phyloP scores from a whole-genome alignment of 805 yeast species.

The Kodamaea neixiangensis region DNA sequence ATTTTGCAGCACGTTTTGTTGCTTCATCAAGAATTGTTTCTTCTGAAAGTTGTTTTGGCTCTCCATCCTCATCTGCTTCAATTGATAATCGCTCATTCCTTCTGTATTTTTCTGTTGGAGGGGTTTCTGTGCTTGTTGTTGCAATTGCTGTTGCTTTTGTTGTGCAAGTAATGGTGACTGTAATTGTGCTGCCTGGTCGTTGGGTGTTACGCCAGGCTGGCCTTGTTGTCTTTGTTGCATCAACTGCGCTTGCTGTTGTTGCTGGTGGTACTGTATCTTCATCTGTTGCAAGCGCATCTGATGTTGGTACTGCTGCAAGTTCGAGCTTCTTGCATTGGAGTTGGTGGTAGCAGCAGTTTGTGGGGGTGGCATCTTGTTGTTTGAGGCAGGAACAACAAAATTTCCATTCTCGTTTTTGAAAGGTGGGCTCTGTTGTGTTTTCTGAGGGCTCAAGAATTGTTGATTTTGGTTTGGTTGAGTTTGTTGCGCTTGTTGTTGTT shows the following conservation, averaged over 20 bases:
- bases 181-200: slow-evolving; percentile 1
- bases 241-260: slow-evolving; percentile 6
- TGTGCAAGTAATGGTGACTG: slow-evolving; percentile 12
- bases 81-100: slow-evolving; percentile 22
- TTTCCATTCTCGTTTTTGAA: slow-evolving; percentile 9
- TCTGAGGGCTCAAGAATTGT: slow-evolving; percentile 5
- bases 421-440: slow-evolving; percentile 6
- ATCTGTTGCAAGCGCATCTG: slow-evolving; percentile 19
- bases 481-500: background rate
- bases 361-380: slow-evolving; percentile 15
- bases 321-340: slow-evolving; percentile 4
- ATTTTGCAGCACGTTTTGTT: slow-evolving; percentile 15
- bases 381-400: slow-evolving; percentile 11
- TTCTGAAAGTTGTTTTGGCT: slow-evolving; percentile 18
- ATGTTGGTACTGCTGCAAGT: slow-evolving; percentile 17
- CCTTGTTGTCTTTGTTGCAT: slow-evolving; percentile 8
- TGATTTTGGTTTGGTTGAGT: background rate
- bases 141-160: slow-evolving; percentile 7
- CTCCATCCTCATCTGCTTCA: slow-evolving; percentile 17
- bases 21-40: slow-evolving; percentile 19
- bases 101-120: slow-evolving; percentile 1
- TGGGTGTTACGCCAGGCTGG: background rate
- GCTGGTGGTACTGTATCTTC: slow-evolving; percentile 18
- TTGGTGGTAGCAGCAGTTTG: slow-evolving; percentile 7
- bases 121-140: slow-evolving; percentile 6